phyloP scores from a whole-genome alignment of 1,139 yeast species.

The Magnusiomyces suaveolens region DNA sequence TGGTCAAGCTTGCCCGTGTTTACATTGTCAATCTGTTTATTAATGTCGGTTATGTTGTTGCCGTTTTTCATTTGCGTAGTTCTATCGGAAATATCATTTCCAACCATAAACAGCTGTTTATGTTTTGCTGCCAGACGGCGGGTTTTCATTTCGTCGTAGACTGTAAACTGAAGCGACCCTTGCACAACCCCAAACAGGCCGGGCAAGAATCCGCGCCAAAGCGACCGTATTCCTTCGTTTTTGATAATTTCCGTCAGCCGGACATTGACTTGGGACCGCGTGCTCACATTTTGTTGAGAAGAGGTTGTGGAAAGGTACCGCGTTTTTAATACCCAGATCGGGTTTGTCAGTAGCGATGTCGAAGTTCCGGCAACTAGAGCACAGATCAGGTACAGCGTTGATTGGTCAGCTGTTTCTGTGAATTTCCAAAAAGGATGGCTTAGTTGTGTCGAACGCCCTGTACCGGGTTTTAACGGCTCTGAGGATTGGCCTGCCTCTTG shows the following conservation, averaged over 20 bases:
- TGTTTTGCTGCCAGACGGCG: constrained; percentile 34
- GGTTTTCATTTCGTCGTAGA: constrained; percentile 47
- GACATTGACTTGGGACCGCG: not conserved
- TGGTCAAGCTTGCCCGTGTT: not conserved
- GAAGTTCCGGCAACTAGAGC: constrained; percentile 63
- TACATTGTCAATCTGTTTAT: not conserved
- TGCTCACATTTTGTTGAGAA: too few species aligned
- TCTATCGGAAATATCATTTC: constrained; percentile 5
- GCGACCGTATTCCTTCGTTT: constrained; percentile 59
- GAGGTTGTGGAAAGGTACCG: constrained; percentile 52
- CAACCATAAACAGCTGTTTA: constrained; percentile 28
- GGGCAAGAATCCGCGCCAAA: constrained; percentile 80
- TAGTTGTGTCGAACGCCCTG: too few species aligned
- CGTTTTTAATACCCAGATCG: constrained; percentile 88
- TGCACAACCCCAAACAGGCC: constrained; percentile 77
- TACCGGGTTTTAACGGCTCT: too few species aligned
- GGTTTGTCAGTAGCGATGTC: constrained; percentile 75
- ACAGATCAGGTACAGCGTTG: constrained; percentile 36
- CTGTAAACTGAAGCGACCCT: constrained; percentile 77
- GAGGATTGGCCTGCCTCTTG: too few species aligned
- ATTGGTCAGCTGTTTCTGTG: not conserved
- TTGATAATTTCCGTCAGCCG: constrained; percentile 11
- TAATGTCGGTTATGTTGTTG: not conserved
- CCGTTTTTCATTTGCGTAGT: too few species aligned
- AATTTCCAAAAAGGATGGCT: not conserved